phyloP scores from a whole-genome alignment of 2,329 filamentous ascomycete species.

The Ophiostoma sp. region DNA sequence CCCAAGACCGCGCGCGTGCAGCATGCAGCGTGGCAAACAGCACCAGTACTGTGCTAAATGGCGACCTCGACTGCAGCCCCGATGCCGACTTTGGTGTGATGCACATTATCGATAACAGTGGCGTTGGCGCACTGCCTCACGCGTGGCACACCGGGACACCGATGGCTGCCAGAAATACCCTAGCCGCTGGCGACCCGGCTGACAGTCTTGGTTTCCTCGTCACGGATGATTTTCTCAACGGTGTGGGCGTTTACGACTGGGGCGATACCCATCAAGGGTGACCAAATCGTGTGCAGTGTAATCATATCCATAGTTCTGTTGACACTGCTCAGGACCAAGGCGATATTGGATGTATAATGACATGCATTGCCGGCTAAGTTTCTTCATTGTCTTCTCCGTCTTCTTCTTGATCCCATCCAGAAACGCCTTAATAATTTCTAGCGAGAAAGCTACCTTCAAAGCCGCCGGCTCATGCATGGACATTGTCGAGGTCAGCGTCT shows the following conservation, averaged over 20 bases:
- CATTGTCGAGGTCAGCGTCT: background rate
- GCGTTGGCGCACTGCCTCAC: background rate
- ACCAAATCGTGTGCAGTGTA: background rate
- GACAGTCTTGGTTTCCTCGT: background rate
- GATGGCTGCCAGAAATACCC: background rate
- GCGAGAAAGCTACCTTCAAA: background rate
- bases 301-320: background rate
- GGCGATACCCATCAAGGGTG: background rate
- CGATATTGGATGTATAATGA: too few relatives aligned
- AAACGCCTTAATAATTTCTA: background rate
- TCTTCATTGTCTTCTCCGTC: too few relatives aligned
- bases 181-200: background rate
- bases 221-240: background rate
- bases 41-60: background rate
- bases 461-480: background rate
- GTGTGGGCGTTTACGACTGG: background rate
- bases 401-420: too few relatives aligned
- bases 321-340: too few relatives aligned
- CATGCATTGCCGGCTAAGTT: too few relatives aligned
- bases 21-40: background rate
- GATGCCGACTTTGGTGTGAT: background rate
- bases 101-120: background rate
- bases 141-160: background rate
- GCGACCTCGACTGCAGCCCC: background rate
- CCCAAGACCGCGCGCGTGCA: background rate